phyloP scores from a whole-genome alignment of 768 basidiomycete genomes.

The Suillus decipiens region DNA sequence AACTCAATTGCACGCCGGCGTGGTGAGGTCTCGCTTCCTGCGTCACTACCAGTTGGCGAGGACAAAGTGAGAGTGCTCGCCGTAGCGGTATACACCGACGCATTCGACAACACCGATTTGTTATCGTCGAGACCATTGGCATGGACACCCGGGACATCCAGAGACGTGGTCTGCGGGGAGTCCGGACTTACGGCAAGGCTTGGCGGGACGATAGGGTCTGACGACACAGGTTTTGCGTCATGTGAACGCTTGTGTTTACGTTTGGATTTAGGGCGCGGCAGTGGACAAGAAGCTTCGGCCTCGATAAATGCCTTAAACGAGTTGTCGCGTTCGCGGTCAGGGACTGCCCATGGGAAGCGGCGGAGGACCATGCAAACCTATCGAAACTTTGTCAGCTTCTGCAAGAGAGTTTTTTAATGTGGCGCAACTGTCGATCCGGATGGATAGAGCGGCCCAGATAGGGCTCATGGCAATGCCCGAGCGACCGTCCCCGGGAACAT shows the following conservation, averaged over 20 bases:
- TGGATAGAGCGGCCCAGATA: constrained; percentile 5
- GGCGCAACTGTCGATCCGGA: not conserved
- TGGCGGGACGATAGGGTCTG: not conserved
- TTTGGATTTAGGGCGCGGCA: constrained; percentile 27
- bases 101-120: constrained; percentile 16
- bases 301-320: constrained; percentile 91
- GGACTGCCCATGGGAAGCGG: constrained; percentile 98
- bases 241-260: constrained; percentile 11
- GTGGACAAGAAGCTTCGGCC: constrained; percentile 83
- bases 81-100: constrained; percentile 9
- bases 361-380: constrained; percentile 88
- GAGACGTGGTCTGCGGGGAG: not conserved
- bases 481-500: not conserved
- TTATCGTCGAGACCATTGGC: constrained; percentile 16
- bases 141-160: not conserved
- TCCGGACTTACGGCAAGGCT: constrained; percentile 10
- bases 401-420: not conserved
- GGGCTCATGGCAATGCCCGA: not conserved
- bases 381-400: not conserved
- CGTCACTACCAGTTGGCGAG: constrained; percentile 18
- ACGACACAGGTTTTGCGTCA: not conserved
- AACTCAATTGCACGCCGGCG: constrained; percentile 22
- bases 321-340: constrained; percentile 90
- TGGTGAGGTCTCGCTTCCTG: constrained; percentile 14
- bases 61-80: constrained; percentile 16